Base-by-base conservation (phyloP, 2,329 filamentous ascomycete genomes). In the Hymenotorrendiella dingleyae region DNA sequence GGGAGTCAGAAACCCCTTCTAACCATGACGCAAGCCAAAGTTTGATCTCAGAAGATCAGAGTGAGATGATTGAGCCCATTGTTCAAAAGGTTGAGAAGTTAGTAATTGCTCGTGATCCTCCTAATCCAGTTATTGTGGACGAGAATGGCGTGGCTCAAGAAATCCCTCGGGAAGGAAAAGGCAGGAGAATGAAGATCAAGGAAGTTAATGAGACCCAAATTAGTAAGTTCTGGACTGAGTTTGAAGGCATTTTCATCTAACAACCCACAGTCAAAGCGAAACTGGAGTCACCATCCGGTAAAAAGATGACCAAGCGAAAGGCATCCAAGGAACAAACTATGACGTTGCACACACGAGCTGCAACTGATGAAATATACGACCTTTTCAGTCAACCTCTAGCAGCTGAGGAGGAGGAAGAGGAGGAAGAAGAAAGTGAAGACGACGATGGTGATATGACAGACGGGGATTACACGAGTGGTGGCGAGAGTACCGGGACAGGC, bases 301-400 rank as follows among this genome's bases (percentile, higher is more conserved):
- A 80, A 4, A 97, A 94, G 64, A 74, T 91, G 42, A 84, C 82
- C 51, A 93, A 85, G 62, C 82, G 81, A 54, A 55, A 63, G 54
- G 52, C 65, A 2, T 73, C 73, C 9, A 67, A 72, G 26, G 91
- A 97, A 64, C 86, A 90, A n/a, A 98, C 93, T 2, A 96, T 98
- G 90, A 98, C 93, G 1, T 78, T 98, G 52, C 89, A 97, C 60
- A 98, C 93, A 10, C 86, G 80, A 55, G 91, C 93, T 52, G 93
- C 93, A 4, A 96, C 91, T 49, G 90, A 97, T 55, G 93, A 98
- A 55, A 96, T 98, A 40, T 97, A 97, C 58, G 89, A 89, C 45
- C 87, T 98, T 36, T 98, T 97, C 67, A 97, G 93, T 58, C 86
- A 93, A 45, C 91, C 93, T 2, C 64, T 91, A 16, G 66, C 68